Evolutionary conservation across 306 rosid genomes (phyloP), one percentile per base, ranked within the genome.

Genomic region (Aeschynomene evenia): DNA sequence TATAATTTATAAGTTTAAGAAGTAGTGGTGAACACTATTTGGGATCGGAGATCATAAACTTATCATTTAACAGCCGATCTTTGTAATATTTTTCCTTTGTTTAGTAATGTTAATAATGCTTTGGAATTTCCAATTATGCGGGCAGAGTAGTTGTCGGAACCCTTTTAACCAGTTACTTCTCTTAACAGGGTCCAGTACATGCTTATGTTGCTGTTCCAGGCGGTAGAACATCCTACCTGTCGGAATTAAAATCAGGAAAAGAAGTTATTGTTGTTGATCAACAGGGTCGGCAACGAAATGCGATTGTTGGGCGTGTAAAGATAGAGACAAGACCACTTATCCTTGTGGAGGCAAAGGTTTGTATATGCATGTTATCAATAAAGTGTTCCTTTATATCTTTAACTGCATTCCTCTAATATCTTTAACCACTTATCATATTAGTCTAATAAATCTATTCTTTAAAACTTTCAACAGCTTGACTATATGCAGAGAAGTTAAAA

Each of bases 301-400:
- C 90, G 11, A 69, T 84, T 77, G 98, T 94, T 33, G 97, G 96
- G 39, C 92, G 97, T 19, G 92, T 82, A 16, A 94, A 90, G 83
- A 90, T 94, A 43, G 97, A 94, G 78, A 88, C 85, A 16, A 88
- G 98, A 73, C 96, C 87, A 14, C 84, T 90, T 14, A 78, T 94
- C 53, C 89, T 90, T 43, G 86, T 94, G 28, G 97, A 94, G 83
- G 98, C 98, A 52, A 87, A 90, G 98, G 97, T 90, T 16, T 59
- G 78, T 81, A 28, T 63, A 13, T 74, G 43, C 43, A 62, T 49
- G 18, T 51, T 51, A 37, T 24, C 13, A 23, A 48, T 36, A 16
- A 22, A 15, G 15, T 18, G 23, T 63, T 60, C 46, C 36, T 11
- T 2, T 22, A 18, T 21, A 15, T 70, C 22, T 62, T 40, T 42